Base-by-base conservation (phyloP, 2,329 filamentous ascomycete species). In the Basipetospora sp. region DNA sequence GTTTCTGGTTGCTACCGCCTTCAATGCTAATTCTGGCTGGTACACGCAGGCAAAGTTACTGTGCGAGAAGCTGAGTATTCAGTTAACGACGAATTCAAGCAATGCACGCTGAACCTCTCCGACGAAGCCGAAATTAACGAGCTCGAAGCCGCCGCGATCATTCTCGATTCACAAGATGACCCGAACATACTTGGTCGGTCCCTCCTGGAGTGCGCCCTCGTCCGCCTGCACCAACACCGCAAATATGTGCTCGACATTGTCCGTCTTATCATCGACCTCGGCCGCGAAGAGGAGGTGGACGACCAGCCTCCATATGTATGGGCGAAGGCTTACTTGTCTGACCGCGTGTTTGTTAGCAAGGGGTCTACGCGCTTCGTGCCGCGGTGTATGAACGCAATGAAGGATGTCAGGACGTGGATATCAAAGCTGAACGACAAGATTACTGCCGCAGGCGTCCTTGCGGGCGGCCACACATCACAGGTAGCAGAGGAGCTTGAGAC, bases 51-150 rank as follows among this genome's bases (percentile, higher is more conserved):
- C 41, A 87, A 82, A 53, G 67, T 96, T 47, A 74, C 64, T 25
- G 60, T 94, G 41, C 71, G 73, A 47, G 79, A 77, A 44, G 69
- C 74, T 25, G 74, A 87, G 50, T 96, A 85, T 56, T 64, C 69
- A 16, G 65, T 98, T 61, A 94, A 93, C 58, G 71, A 82, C 40
- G 77, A 85, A 44, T 96, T 98, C 58, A 77, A 88, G 52, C 80
- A 94, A 56, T 76, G 80, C 47, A 74, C 77, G 17, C 66, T 93
- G 22, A 74, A 84, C 48, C 67, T 98, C 27, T 82, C 88, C 39
- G 87, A 96, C 56, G 83, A 85, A 47, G 67, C 94, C 43, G 78
- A 94, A 50, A 67, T 98, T 37, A 87, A 98, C 58, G 92, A 98
- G 58, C 55, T 93, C 41, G 74, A 90, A 48, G 80, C 88, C 14